A percentile compares a stretch with the other conserved stretches of the same genome.
Evolutionary conservation across 2,329 filamentous ascomycete species (phyloP).

Genomic region (Massarina eburnea): DNA sequence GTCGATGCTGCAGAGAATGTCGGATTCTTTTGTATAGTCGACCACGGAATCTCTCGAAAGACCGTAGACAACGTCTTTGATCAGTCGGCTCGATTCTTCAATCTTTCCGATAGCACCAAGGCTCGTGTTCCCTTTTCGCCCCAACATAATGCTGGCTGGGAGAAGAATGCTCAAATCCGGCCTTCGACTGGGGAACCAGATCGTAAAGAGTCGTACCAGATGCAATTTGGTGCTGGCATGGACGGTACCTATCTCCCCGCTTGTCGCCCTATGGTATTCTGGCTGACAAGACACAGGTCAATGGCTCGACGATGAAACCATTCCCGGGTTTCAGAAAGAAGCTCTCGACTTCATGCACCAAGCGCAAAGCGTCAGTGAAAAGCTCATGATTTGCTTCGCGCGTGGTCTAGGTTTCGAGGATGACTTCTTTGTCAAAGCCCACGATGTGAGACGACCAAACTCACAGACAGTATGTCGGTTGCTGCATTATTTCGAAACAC

Average conservation of each 20-base stretch:
- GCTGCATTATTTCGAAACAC: conserved; percentile 56
- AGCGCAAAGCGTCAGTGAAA: conserved; percentile 56
- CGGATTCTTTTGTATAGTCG: conserved; percentile 61
- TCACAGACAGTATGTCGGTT: conserved; percentile 59
- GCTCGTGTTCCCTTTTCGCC: conserved; percentile 56
- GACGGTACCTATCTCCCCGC: conserved; percentile 41
- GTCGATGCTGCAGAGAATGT: conserved; percentile 58
- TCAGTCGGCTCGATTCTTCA: conserved; percentile 57
- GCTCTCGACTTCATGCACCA: conserved; percentile 58
- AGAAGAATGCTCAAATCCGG: conserved; percentile 60
- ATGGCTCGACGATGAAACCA: conserved; percentile 54
- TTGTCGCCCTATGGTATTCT: no score
- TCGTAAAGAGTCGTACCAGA: conserved; percentile 63
- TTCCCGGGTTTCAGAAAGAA: conserved; percentile 53
- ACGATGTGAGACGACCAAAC: conserved; percentile 53
- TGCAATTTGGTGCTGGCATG: conserved; percentile 62
- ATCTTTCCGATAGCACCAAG: conserved; percentile 55
- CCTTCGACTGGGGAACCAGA: conserved; percentile 62
- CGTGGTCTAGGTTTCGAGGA: conserved; percentile 59
- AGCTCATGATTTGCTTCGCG: conserved; percentile 61
- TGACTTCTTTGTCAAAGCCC: conserved; percentile 58
- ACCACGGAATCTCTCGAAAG: conserved; percentile 55
- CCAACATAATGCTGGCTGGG: conserved; percentile 61
- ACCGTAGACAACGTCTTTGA: conserved; percentile 57
- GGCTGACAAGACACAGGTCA: conserved; percentile 20